Base-by-base conservation (phyloP, 495 filamentous ascomycete genomes). In the Letharia lupina region DNA sequence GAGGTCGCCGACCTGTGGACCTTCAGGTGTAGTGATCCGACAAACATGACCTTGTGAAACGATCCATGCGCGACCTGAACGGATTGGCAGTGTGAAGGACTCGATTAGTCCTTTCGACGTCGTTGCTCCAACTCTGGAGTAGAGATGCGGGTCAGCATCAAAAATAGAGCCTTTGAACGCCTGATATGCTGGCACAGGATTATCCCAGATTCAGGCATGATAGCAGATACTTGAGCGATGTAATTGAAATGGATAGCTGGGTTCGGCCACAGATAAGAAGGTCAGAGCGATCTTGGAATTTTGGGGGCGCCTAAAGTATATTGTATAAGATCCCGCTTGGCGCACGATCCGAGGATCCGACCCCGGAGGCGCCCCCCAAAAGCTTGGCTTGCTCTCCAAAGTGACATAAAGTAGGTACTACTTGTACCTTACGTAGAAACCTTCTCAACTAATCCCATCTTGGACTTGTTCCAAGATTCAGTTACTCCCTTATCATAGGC, bases 1-100 rank as follows among this genome's bases (percentile, higher is more conserved):
- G 35, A 94, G 78, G 69, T 94, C 90, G 41, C 89, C 90, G 0
- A 91, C 89, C 71, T 91, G 89, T 0, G 90, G 86, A 0, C 90
- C 90, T 56, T 87, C 77, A 1, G 88, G 88, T 0, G 89, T 91
- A 28, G 85, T 87, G 62, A 93, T 79, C 6, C 86, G 84, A 63
- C 89, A 83, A 66, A 93, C 79, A 57, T 83, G 81, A 18, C 86
- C 87, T 13, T 82, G 75, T 28, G 80, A 79, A 0, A 86, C 86
- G 28, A 82, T 77, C 85, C 86, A 90, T 0, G 86, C 87, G 56
- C 82, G 79, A 6, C 86, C 86, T 2, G 84, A 87, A 48, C 86
- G 71, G 65, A 84, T 82, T 0, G 80, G 80, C 33, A 84, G 67
- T 18, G 75, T 75, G 63, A 84, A 82, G 3, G 76, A 74, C 16